Evolutionary conservation across 495 filamentous ascomycete genomes (phyloP).

Genomic region (Cryomyces minteri): DNA sequence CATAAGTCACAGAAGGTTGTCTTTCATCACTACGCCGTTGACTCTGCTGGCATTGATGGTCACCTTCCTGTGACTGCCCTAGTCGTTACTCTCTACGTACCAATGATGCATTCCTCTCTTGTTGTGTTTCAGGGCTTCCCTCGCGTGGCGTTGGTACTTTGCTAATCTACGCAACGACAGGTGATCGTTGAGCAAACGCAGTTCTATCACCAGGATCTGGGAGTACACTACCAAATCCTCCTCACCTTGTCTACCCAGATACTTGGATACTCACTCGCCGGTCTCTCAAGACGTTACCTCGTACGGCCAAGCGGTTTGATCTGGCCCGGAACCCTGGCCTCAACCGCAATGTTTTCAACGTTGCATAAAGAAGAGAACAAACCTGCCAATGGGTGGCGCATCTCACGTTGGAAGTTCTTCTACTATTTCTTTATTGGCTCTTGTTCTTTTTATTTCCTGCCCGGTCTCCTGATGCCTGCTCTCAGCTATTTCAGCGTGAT

Average conservation of each 20-base stretch:
- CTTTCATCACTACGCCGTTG: too few species aligned
- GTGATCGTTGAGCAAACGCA: conserved; percentile 76
- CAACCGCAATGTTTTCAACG: conserved; percentile 70
- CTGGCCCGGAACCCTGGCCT: conserved; percentile 79
- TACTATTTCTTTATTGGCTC: conserved; percentile 20
- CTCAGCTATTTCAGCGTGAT: conserved; percentile 82
- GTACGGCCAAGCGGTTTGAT: conserved; percentile 79
- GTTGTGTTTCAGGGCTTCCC: too few species aligned
- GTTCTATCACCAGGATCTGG: conserved; percentile 65
- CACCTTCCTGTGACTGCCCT: background rate
- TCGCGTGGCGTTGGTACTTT: too few species aligned
- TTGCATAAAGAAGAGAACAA: conserved; percentile 70
- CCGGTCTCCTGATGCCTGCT: conserved; percentile 69
- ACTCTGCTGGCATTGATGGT: too few species aligned
- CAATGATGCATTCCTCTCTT: too few species aligned
- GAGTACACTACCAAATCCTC: conserved; percentile 58
- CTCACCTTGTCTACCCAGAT: conserved; percentile 74
- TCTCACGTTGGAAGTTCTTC: conserved; percentile 73
- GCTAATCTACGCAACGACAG: conserved; percentile 9
- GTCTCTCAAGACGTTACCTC: conserved; percentile 57
- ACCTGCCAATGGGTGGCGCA: conserved; percentile 66
- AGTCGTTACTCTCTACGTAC: background rate
- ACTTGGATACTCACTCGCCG: conserved; percentile 68
- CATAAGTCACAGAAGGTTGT: too few species aligned
- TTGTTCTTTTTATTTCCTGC: conserved; percentile 61